phyloP scores from a whole-genome alignment of 768 basidiomycete genomes.

The Tricholoma flavovirens region DNA sequence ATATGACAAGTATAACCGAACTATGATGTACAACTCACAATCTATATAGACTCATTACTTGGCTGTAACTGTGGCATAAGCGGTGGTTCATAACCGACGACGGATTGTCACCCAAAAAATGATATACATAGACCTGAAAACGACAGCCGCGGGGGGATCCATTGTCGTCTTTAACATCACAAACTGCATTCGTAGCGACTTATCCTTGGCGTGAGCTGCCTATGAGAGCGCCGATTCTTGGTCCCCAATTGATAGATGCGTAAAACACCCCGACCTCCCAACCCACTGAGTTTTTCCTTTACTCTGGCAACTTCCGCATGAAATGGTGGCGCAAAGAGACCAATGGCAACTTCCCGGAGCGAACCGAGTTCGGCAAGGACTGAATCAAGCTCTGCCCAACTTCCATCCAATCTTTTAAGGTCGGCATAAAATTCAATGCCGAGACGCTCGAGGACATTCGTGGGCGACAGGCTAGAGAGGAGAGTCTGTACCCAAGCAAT shows the following conservation, averaged over 20 bases:
- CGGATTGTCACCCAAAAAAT: neutral
- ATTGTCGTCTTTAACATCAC: neutral
- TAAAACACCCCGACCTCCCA: constrained; percentile 24
- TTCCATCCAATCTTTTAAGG: constrained; percentile 27
- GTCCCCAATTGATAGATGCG: constrained; percentile 36
- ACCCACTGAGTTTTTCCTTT: constrained; percentile 24
- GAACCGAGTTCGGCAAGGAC: constrained; percentile 26
- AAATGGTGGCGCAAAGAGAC: constrained; percentile 32
- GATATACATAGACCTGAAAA: neutral
- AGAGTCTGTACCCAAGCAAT: constrained; percentile 33
- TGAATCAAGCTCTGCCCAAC: constrained; percentile 30
- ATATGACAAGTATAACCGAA: neutral
- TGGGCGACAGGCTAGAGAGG: constrained; percentile 22
- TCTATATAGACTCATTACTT: neutral
- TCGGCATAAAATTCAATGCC: constrained; percentile 38
- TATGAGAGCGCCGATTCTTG: constrained; percentile 33
- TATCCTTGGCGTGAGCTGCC: constrained; percentile 32
- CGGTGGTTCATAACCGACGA: neutral
- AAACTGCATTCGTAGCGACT: constrained; percentile 25
- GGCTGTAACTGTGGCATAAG: no score
- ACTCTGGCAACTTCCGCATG: constrained; percentile 29
- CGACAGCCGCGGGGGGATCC: neutral
- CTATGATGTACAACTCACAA: neutral
- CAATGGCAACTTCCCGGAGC: constrained; percentile 33
- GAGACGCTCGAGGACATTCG: constrained; percentile 24